phyloP scores from a whole-genome alignment of 1,284 basidiomycete species.

The Clitocybe nebularis region DNA sequence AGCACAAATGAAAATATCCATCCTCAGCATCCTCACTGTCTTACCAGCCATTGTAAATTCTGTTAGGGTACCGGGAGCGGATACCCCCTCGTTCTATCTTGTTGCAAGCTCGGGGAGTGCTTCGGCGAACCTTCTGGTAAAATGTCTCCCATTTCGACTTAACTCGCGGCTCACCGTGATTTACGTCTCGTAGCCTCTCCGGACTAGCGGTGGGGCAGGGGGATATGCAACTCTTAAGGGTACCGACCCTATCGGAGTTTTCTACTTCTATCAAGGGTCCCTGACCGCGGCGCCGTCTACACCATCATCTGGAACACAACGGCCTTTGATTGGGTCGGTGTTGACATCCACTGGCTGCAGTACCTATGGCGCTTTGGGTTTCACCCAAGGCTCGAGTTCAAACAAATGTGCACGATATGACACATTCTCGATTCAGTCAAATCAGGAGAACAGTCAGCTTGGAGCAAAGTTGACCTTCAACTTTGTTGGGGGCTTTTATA shows the following conservation, averaged over 20 bases:
- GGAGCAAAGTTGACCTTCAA: slow-evolving; percentile 28
- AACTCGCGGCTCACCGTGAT: background rate
- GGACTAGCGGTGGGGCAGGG: slow-evolving; percentile 3
- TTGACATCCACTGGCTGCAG: slow-evolving; percentile 17
- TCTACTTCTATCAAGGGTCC: background rate
- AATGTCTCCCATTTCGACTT: background rate
- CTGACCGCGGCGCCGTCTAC: slow-evolving; percentile 1
- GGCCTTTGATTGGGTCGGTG: background rate
- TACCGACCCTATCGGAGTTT: slow-evolving; percentile 4
- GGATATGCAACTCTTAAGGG: slow-evolving; percentile 3
- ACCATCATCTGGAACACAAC: background rate
- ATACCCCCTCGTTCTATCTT: slow-evolving; percentile 11
- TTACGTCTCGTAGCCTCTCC: slow-evolving; percentile 8
- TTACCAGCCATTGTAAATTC: slow-evolving; percentile 2
- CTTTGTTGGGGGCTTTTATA: slow-evolving; percentile 26
- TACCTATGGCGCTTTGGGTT: slow-evolving; percentile 23
- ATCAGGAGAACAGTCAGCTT: slow-evolving; percentile 23
- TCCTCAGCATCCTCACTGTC: background rate
- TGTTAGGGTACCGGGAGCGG: slow-evolving; percentile 4
- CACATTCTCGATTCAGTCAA: slow-evolving; percentile 25
- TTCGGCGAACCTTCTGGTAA: slow-evolving; percentile 8
- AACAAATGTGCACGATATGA: slow-evolving; percentile 27
- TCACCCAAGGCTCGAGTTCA: slow-evolving; percentile 20
- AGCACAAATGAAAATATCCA: background rate
- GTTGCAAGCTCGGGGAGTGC: slow-evolving; percentile 6